phyloP scores from a whole-genome alignment of 331 rosid genomes.

The Cydonia oblonga region DNA sequence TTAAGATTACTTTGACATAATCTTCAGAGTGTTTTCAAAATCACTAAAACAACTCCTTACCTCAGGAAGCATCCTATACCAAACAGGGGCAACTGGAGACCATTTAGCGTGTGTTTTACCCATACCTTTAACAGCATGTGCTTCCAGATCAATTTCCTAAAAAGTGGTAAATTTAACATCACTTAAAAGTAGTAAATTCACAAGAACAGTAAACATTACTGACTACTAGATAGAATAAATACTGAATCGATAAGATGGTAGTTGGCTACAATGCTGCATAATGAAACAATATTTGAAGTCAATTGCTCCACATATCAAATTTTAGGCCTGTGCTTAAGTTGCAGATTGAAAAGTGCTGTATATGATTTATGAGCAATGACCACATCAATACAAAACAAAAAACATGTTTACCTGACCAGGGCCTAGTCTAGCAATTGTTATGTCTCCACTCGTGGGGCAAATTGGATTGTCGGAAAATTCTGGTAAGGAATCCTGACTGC shows the following conservation, averaged over 20 bases:
- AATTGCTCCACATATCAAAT: neutral
- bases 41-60: conserved; percentile 19
- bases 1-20: neutral
- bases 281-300: neutral
- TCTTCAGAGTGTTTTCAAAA: neutral
- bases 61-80: conserved; percentile 99
- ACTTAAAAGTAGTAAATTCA: neutral
- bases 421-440: conserved; percentile 66
- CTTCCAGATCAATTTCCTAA: conserved; percentile 96
- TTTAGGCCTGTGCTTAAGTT: neutral
- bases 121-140: conserved; percentile 87
- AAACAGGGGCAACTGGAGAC: conserved; percentile 93
- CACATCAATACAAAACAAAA: neutral
- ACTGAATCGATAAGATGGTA: neutral
- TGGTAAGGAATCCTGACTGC: conserved; percentile 60
- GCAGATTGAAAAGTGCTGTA: neutral
- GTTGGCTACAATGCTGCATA: neutral
- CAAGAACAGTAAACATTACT: neutral
- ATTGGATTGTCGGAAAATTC: conserved; percentile 48
- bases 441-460: conserved; percentile 38
- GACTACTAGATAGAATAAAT: neutral
- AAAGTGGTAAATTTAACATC: neutral
- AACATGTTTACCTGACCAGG: conserved; percentile 65
- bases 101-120: conserved; percentile 95
- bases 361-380: neutral